Conservation (phyloP, 106 monocot species). For the Platanthera guangdongensis region DNA sequence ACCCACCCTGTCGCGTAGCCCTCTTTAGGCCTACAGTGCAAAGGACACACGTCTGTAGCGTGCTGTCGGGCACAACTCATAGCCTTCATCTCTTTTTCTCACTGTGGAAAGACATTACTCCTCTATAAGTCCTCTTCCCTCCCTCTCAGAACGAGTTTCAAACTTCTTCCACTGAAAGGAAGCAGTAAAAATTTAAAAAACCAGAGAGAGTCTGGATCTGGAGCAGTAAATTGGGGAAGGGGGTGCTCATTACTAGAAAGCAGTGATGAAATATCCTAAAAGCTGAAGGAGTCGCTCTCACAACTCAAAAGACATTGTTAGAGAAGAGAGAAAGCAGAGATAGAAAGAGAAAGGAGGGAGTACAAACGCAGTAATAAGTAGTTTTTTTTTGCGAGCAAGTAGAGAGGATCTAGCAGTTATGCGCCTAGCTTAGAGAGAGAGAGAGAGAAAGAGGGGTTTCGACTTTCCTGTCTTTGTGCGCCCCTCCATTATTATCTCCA, state of each 20-base stretch:
- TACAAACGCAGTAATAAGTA: not conserved
- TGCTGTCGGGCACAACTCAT: not conserved
- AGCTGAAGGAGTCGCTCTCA: not conserved
- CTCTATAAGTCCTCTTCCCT: not conserved
- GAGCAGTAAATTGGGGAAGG: not conserved
- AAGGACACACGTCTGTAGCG: constrained; percentile 1
- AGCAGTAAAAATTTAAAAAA: not conserved
- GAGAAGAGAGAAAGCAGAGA: not conserved
- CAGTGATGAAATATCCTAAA: not conserved
- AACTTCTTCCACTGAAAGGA: not conserved
- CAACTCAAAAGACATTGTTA: not conserved
- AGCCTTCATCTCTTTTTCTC: too few relatives aligned
- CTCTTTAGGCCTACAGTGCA: not conserved
- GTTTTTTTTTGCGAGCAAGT: constrained; percentile 1
- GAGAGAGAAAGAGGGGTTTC: not conserved
- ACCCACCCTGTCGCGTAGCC: constrained; percentile 4
- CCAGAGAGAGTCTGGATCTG: not conserved
- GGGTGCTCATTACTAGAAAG: too few relatives aligned
- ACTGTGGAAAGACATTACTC: not conserved
- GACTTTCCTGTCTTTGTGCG: too few relatives aligned
- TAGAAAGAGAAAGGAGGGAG: not conserved
- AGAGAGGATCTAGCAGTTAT: constrained; percentile 11
- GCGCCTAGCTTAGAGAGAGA: not conserved
- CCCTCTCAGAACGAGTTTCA: not conserved
- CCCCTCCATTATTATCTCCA: constrained; percentile 1